Percentiles rank a stretch among this genome's conserved stretches.
Conservation (phyloP, 2,329 filamentous ascomycete species). For the Hortaea werneckii region DNA sequence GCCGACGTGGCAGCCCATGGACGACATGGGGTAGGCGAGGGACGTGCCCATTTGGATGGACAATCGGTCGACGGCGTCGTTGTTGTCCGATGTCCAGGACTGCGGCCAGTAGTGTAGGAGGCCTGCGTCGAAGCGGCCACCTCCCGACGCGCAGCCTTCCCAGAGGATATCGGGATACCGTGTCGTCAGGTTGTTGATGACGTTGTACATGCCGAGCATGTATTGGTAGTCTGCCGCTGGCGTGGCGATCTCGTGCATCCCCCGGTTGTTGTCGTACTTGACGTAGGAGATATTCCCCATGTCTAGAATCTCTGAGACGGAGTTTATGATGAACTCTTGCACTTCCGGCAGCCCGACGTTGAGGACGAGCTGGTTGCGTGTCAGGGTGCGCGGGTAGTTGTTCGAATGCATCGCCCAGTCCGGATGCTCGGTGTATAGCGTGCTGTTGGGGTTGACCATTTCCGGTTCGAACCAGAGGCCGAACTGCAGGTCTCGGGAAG, state of each 20-base stretch:
- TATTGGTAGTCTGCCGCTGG: slow-evolving; percentile 48
- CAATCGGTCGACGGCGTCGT: slow-evolving; percentile 51
- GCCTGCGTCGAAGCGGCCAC: slow-evolving; percentile 54
- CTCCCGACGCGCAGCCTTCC: slow-evolving; percentile 57
- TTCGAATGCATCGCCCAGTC: slow-evolving; percentile 54
- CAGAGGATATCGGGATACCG: slow-evolving; percentile 53
- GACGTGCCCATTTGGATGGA: slow-evolving; percentile 56
- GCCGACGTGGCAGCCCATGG: slow-evolving; percentile 58
- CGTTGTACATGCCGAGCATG: slow-evolving; percentile 53
- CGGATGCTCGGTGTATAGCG: slow-evolving; percentile 50
- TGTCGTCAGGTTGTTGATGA: slow-evolving; percentile 50
- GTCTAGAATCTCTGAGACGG: slow-evolving; percentile 45
- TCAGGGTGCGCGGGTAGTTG: slow-evolving; percentile 45
- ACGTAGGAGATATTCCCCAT: slow-evolving; percentile 48
- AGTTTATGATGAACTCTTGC: slow-evolving; percentile 51
- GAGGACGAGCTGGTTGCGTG: slow-evolving; percentile 50
- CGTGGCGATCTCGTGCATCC: slow-evolving; percentile 49
- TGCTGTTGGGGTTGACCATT: slow-evolving; percentile 56
- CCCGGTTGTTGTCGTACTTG: slow-evolving; percentile 59
- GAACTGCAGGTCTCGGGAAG: slow-evolving; percentile 43
- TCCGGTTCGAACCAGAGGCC: slow-evolving; percentile 60
- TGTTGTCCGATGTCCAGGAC: slow-evolving; percentile 57
- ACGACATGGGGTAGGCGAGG: slow-evolving; percentile 50
- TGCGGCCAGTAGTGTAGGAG: slow-evolving; percentile 56
- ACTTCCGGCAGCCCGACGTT: slow-evolving; percentile 52